Evolutionary conservation across 2,329 filamentous ascomycete genomes (phyloP).

Genomic region (Clarireedia monteithiana): DNA sequence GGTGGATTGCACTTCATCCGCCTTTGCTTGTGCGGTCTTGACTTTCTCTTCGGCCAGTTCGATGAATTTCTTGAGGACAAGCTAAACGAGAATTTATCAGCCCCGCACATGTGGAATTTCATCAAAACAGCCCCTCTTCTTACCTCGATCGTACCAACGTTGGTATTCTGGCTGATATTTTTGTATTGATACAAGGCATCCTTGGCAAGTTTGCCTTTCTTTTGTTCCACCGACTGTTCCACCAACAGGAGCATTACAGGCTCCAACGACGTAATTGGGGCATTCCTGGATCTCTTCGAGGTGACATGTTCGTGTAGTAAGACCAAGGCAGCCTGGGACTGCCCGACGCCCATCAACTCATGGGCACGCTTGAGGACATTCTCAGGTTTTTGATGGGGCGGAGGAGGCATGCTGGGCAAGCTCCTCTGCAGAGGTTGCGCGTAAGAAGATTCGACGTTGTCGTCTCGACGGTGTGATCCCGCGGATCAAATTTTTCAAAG

Average conservation of each 20-base stretch:
- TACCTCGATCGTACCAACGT: slow-evolving; percentile 95
- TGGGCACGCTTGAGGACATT: slow-evolving; percentile 98
- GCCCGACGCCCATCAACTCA: slow-evolving; percentile 96
- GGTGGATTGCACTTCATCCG: slow-evolving; percentile 85
- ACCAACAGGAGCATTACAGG: slow-evolving; percentile 98
- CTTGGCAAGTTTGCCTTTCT: slow-evolving; percentile 97
- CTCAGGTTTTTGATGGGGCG: slow-evolving; percentile 91
- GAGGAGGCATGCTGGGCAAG: slow-evolving; percentile 59
- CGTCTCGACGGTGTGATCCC: not conserved
- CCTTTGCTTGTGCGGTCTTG: slow-evolving; percentile 89
- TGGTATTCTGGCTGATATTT: slow-evolving; percentile 98
- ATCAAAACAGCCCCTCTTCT: slow-evolving; percentile 10
- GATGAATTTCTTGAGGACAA: slow-evolving; percentile 96
- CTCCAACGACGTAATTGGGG: slow-evolving; percentile 90
- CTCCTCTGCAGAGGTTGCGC: slow-evolving; percentile 10
- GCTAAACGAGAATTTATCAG: slow-evolving; percentile 35
- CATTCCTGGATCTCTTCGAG: slow-evolving; percentile 95
- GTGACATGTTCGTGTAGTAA: slow-evolving; percentile 99
- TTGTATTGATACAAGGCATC: slow-evolving; percentile 99
- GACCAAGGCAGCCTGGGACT: slow-evolving; percentile 83
- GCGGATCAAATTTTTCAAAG: not conserved
- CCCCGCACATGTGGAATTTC: slow-evolving; percentile 1
- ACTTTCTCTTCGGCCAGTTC: slow-evolving; percentile 95
- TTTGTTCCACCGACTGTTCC: slow-evolving; percentile 91
- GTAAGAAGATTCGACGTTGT: not conserved